These are phyloP conservation scores for Aspergillus pseudoglaucus DNA, from an alignment of 2,329 filamentous ascomycete species.

Conservation along the genomic window DNA sequence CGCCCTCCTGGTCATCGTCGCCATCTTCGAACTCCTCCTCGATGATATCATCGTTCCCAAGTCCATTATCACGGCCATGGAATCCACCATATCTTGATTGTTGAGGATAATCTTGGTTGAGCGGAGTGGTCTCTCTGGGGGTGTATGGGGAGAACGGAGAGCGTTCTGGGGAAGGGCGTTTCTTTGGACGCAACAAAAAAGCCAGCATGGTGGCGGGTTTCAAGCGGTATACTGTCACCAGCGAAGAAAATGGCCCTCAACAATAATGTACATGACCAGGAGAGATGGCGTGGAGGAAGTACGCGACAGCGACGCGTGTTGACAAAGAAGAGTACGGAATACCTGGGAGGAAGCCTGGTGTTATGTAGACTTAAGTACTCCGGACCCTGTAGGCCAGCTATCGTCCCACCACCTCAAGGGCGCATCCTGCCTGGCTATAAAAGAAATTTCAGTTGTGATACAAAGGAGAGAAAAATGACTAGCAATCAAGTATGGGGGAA, in stretches of 20 bases:
- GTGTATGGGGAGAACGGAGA: slow-evolving; percentile 25
- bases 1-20: slow-evolving; percentile 27
- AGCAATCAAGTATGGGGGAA: too few relatives aligned
- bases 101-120: slow-evolving; percentile 8
- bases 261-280: not conserved
- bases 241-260: not conserved
- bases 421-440: too few relatives aligned
- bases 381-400: too few relatives aligned
- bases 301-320: not conserved
- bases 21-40: slow-evolving; percentile 36
- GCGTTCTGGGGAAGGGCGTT: slow-evolving; percentile 18
- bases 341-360: too few relatives aligned
- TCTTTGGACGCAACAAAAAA: slow-evolving; percentile 26
- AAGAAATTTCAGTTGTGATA: too few relatives aligned
- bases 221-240: too few relatives aligned
- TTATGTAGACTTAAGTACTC: too few relatives aligned
- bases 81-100: not conserved
- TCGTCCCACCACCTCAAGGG: too few relatives aligned
- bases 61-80: slow-evolving; percentile 13
- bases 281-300: not conserved
- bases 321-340: not conserved
- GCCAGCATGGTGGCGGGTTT: slow-evolving; percentile 20
- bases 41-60: slow-evolving; percentile 17
- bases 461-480: too few relatives aligned
- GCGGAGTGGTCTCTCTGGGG: slow-evolving; percentile 15